Percentiles rank a stretch among this genome's conserved stretches.
Evolutionary conservation across 2,329 filamentous ascomycete genomes (phyloP).

Genomic region (Pezicula carpinea): DNA sequence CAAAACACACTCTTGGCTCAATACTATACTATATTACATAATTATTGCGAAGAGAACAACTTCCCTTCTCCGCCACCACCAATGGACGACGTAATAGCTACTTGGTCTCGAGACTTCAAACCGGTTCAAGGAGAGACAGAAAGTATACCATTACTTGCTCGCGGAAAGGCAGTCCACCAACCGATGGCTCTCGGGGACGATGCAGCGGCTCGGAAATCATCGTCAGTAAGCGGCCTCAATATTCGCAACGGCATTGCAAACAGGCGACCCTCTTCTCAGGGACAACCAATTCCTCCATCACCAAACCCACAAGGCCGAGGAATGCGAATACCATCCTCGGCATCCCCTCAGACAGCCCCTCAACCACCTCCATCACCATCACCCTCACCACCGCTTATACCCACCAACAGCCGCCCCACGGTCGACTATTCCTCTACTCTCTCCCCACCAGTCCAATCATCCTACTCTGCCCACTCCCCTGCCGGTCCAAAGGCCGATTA

Average conservation of each 20-base stretch:
- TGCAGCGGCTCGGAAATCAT: constrained; percentile 15
- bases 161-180: constrained; percentile 61
- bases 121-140: constrained; percentile 64
- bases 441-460: constrained; percentile 17
- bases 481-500: constrained; percentile 24
- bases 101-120: constrained; percentile 60
- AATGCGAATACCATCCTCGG: constrained; percentile 19
- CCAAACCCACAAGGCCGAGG: constrained; percentile 18
- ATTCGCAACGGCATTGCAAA: constrained; percentile 34
- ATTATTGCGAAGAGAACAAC: constrained; percentile 63
- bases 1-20: constrained; percentile 74
- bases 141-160: constrained; percentile 56
- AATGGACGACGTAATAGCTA: constrained; percentile 64
- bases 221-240: constrained; percentile 24
- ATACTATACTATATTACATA: constrained; percentile 72
- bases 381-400: constrained; percentile 11
- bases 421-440: constrained; percentile 22
- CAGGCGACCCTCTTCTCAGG: constrained; percentile 38
- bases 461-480: constrained; percentile 22
- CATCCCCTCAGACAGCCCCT: constrained; percentile 13
- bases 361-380: constrained; percentile 19
- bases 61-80: constrained; percentile 70
- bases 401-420: constrained; percentile 1
- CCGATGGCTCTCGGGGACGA: constrained; percentile 36
- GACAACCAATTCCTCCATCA: constrained; percentile 13